Conservation (phyloP, 1,284 basidiomycete species). For the Ceratobasidium sp. region DNA sequence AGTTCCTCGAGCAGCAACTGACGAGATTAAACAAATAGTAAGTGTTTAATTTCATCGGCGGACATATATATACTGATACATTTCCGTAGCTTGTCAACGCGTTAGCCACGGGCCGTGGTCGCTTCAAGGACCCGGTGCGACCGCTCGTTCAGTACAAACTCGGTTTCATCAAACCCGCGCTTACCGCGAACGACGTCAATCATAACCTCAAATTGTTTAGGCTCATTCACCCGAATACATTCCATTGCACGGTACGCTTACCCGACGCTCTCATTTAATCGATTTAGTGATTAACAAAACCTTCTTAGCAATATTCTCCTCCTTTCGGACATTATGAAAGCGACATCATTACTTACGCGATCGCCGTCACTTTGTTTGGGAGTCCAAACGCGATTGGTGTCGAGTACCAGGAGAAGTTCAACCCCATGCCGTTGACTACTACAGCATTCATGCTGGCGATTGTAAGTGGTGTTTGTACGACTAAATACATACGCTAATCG, state of each 20-base stretch:
- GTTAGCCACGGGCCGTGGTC: background rate
- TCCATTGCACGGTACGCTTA: background rate
- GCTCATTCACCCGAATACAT: background rate
- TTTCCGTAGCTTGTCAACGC: background rate
- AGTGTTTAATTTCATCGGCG: background rate
- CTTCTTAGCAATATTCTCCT: background rate
- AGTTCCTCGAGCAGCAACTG: background rate
- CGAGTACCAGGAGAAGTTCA: background rate
- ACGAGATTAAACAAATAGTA: background rate
- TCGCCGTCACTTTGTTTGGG: background rate
- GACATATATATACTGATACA: background rate
- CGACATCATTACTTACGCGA: background rate
- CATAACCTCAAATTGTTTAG: background rate
- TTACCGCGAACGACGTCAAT: background rate
- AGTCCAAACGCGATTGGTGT: background rate
- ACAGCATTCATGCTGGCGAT: background rate
- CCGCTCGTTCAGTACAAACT: background rate
- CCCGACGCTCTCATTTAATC: background rate
- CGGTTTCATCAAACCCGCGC: background rate
- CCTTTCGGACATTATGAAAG: constrained; percentile 6
- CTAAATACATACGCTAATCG: background rate
- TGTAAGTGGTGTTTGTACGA: background rate
- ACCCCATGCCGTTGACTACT: background rate
- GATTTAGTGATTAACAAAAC: background rate
- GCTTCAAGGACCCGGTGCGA: constrained; percentile 4